Evolutionary conservation across 2,329 filamentous ascomycete species (phyloP), one percentile per base, ranked within the genome.

Genomic region (Huntiella abstrusa): DNA sequence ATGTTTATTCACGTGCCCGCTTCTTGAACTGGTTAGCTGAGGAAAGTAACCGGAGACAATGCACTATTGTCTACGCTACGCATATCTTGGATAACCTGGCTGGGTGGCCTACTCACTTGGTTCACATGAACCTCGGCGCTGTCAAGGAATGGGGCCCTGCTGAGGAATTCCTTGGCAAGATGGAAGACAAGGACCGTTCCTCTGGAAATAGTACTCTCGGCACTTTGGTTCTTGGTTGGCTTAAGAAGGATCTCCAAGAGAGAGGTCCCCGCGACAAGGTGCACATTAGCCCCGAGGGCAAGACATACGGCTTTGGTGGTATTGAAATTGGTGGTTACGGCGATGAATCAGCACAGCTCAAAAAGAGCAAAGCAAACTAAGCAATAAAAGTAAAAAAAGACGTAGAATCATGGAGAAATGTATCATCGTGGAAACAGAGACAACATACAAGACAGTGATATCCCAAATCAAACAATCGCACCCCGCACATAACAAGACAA

Each of bases 51-150:
- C 67, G 59, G 5, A 70, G 88, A 45, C 70, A 76, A 35, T 95
- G 87, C 59, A 95, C 91, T 4, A 83, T 98, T 55, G 86, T 98
- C 28, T 98, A 98, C 60, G 91, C 91, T 5, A 98, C 91, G 11
- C 91, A 98, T 62, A 95, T 98, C 52, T 65, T 98, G 54, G 91
- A 98, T 59, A 95, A 96, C 60, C 66, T 98, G 43, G 86, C 86
- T 1, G 78, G 80, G 15, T 98, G 91, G 91, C 91, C 91, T 5
- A 93, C 83, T 1, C 87, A 98, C 63, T 68, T 98, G 34, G 87
- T 93, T 43, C 88, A 96, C 60, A 95, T 98, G 88, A 80, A 86
- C 58, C 61, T 94, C 41, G 91, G 91, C 22, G 75, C 71, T 51
- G 80, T 95, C 52, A 87, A 84, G 67, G 83, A 92, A 61, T 92